Evolutionary conservation across 2,329 filamentous ascomycete genomes (phyloP).

Genomic region (Diaporthe ampelina): DNA sequence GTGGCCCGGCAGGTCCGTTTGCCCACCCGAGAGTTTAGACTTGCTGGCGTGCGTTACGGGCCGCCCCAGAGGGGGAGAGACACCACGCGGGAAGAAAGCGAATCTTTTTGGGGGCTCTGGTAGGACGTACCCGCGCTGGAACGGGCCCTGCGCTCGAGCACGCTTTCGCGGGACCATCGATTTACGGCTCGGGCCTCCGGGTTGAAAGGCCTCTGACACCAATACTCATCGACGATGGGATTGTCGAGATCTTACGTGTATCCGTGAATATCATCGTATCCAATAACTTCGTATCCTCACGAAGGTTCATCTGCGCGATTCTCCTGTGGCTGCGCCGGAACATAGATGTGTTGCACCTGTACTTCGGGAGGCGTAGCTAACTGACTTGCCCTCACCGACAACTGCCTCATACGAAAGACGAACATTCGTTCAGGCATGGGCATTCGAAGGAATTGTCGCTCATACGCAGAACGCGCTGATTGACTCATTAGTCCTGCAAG

Average conservation of each 20-base stretch:
- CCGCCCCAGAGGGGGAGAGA: slow-evolving; percentile 17
- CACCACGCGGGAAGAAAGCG: background rate
- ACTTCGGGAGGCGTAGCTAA: too few relatives aligned
- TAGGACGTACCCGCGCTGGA: background rate
- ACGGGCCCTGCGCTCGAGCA: background rate
- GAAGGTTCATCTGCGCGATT: background rate
- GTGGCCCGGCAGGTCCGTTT: background rate
- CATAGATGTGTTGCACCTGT: too few relatives aligned
- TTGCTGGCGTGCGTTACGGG: slow-evolving; percentile 4
- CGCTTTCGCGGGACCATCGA: background rate
- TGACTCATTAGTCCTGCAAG: background rate
- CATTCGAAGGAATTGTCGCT: too few relatives aligned
- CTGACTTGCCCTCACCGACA: too few relatives aligned
- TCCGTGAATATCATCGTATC: too few relatives aligned
- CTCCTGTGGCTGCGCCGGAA: background rate
- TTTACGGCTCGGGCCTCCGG: background rate
- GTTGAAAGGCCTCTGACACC: background rate
- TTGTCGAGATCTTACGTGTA: too few relatives aligned
- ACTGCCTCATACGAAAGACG: too few relatives aligned
- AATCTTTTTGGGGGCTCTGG: background rate
- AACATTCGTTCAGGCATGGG: too few relatives aligned
- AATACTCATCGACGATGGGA: background rate
- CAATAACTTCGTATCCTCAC: background rate
- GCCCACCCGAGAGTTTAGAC: background rate
- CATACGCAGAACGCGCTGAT: too few relatives aligned